Percentiles rank a stretch among this genome's conserved stretches.
Conservation (phyloP, 768 basidiomycete species). For the Lactarius deliciosus region DNA sequence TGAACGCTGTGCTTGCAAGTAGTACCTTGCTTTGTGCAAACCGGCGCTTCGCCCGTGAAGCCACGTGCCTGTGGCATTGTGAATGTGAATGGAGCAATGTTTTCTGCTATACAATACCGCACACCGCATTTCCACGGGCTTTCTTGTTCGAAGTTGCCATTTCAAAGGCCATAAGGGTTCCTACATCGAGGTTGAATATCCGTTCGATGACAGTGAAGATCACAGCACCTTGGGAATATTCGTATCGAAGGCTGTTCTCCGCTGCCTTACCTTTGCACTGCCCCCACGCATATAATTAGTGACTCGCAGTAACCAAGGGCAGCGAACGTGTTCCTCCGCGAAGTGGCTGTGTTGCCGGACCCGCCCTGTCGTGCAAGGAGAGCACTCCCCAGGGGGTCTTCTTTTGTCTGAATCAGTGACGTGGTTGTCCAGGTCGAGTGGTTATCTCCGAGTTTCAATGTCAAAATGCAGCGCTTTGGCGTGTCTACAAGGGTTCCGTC, state of each 20-base stretch:
- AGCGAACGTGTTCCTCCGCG: background rate
- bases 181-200: background rate
- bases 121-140: background rate
- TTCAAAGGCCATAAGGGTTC: background rate
- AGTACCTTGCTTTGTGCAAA: background rate
- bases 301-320: background rate
- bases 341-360: slow-evolving; percentile 10
- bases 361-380: background rate
- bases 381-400: background rate
- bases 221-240: slow-evolving; percentile 11
- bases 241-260: slow-evolving; percentile 20
- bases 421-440: background rate
- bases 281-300: slow-evolving; percentile 9
- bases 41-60: slow-evolving; percentile 1
- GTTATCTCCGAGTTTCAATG: slow-evolving; percentile 1
- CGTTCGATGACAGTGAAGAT: background rate
- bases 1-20: background rate
- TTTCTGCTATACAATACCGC: background rate
- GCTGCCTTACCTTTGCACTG: slow-evolving; percentile 16
- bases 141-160: background rate
- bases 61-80: background rate
- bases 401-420: slow-evolving; percentile 7
- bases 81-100: background rate
- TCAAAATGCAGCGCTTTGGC: slow-evolving; percentile 4
- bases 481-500: background rate